These are phyloP conservation scores for Mortierella sp. DNA, from an alignment of 371 early-diverging fungal species.

Conservation along the genomic window DNA sequence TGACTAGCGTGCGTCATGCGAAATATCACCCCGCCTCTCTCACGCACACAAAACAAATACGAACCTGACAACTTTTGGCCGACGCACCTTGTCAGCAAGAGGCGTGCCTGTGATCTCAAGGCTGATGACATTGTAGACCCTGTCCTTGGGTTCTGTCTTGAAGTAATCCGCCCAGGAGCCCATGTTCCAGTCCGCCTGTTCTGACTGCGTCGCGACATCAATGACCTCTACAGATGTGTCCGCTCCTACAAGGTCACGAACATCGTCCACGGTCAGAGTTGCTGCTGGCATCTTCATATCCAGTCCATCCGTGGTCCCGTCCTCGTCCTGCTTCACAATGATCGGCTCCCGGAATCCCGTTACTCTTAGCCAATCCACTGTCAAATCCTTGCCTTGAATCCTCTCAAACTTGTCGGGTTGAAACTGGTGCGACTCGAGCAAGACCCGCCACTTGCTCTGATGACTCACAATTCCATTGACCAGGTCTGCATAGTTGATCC, in stretches of 20 bases:
- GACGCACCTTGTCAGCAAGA: slow-evolving; percentile 72
- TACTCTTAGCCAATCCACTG: slow-evolving; percentile 65
- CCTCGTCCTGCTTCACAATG: slow-evolving; percentile 59
- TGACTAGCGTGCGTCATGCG: background rate
- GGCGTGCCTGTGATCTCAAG: slow-evolving; percentile 86
- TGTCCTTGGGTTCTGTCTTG: slow-evolving; percentile 67
- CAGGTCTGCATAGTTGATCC: slow-evolving; percentile 79
- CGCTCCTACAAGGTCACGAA: slow-evolving; percentile 79
- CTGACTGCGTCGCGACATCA: slow-evolving; percentile 90
- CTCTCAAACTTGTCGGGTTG: slow-evolving; percentile 69
- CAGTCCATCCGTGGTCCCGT: slow-evolving; percentile 64
- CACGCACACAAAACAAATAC: background rate
- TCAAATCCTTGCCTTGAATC: slow-evolving; percentile 68
- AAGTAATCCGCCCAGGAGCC: slow-evolving; percentile 89
- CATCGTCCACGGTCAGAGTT: slow-evolving; percentile 73
- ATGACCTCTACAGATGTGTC: slow-evolving; percentile 41
- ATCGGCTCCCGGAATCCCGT: slow-evolving; percentile 76
- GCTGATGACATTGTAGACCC: slow-evolving; percentile 90
- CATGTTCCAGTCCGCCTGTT: slow-evolving; percentile 83
- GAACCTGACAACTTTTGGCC: slow-evolving; percentile 85
- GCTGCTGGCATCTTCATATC: slow-evolving; percentile 87
- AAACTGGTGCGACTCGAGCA: slow-evolving; percentile 72
- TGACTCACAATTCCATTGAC: slow-evolving; percentile 79
- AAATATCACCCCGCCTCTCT: background rate
- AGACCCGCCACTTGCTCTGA: slow-evolving; percentile 74